Base-by-base conservation (phyloP, 345 rosid genomes). In the Eucalyptus coolabah region DNA sequence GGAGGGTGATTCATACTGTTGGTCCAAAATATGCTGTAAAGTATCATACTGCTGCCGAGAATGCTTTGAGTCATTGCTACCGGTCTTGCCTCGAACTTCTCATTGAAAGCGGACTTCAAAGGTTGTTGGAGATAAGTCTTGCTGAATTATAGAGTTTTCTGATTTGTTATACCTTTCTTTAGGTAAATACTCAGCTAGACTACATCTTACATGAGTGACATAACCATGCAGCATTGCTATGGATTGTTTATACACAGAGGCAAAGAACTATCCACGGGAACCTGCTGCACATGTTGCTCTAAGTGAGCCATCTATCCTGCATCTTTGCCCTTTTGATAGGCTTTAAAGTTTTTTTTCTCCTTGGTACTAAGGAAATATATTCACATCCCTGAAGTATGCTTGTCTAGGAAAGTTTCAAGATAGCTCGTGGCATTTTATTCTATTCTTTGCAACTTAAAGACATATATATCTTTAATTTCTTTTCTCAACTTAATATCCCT, bases 201-300 rank as follows among this genome's bases (percentile, higher is more conserved):
- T 94, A 86, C 89, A 85, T 91, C 91, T 88, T 88, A 45, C 83
- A 90, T 93, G 91, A 59, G 65, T 86, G 91, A 50, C 88, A 86
- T 87, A 89, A 89, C 49, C 40, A 12, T 93, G 92, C 96, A 98
- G 99, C 93, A 96, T 98, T 47, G 99, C 99, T 9, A 94, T 94
- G 96, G 99, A 94, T 32, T 98, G 99, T 91, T 95, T 98, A 93
- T 97, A 98, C 92, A 94, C 99, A 30, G 99, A 98, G 85, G 93
- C 98, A 81, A 98, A 98, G 93, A 97, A 95, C 90, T 98, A 98
- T 93, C 99, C 99, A 87, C 96, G 99, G 56, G 99, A 98, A 94
- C 97, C 99, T 88, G 99, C 99, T 90, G 99, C 99, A 34, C 99
- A 98, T 92, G 99, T 98, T 51, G 98, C 99, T 91, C 96, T 98